A percentile compares a stretch with the other conserved stretches of the same genome.
phyloP scores from a whole-genome alignment of 2,329 filamentous ascomycete genomes.

The Shiraia sp. region DNA sequence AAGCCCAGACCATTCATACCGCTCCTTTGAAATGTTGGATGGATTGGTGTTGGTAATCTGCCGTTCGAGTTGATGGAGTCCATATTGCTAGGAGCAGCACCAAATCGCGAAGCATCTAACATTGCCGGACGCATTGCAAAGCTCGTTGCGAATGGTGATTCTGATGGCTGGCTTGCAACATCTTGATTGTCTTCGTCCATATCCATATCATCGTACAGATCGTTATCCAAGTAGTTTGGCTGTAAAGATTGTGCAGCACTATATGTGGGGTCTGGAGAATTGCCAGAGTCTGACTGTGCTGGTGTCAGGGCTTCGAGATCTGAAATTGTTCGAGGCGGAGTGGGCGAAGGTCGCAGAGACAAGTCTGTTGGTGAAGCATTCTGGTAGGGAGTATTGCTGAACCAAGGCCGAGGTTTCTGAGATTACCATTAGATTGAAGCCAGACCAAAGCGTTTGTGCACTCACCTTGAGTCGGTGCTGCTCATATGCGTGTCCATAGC shows the following conservation, averaged over 20 bases:
- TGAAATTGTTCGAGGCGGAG: conserved; percentile 30
- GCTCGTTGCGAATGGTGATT: conserved; percentile 35
- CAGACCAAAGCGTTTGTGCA: too few relatives aligned
- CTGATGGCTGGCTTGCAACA: conserved; percentile 39
- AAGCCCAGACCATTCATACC: conserved; percentile 33
- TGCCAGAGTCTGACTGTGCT: conserved; percentile 30
- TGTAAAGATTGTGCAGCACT: conserved; percentile 26
- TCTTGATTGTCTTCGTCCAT: conserved; percentile 43
- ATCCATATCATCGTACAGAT: conserved; percentile 44
- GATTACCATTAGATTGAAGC: conserved; percentile 6
- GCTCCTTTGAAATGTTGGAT: conserved; percentile 40
- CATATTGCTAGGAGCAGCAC: conserved; percentile 19
- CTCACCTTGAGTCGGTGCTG: conserved; percentile 35
- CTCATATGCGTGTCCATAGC: conserved; percentile 1
- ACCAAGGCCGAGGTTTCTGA: conserved; percentile 38
- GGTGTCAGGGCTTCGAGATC: conserved; percentile 36
- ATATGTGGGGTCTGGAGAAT: conserved; percentile 32
- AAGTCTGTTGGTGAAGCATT: conserved; percentile 22
- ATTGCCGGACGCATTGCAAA: conserved; percentile 39
- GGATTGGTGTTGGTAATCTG: conserved; percentile 48
- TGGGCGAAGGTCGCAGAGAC: conserved; percentile 30
- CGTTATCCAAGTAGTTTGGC: conserved; percentile 29
- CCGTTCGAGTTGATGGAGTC: too few relatives aligned
- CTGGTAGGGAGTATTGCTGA: conserved; percentile 20
- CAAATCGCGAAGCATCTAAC: conserved; percentile 35